A percentile compares a stretch with the other conserved stretches of the same genome.
Conservation (phyloP, 768 basidiomycete genomes). For the Hypsizygus marmoreus region DNA sequence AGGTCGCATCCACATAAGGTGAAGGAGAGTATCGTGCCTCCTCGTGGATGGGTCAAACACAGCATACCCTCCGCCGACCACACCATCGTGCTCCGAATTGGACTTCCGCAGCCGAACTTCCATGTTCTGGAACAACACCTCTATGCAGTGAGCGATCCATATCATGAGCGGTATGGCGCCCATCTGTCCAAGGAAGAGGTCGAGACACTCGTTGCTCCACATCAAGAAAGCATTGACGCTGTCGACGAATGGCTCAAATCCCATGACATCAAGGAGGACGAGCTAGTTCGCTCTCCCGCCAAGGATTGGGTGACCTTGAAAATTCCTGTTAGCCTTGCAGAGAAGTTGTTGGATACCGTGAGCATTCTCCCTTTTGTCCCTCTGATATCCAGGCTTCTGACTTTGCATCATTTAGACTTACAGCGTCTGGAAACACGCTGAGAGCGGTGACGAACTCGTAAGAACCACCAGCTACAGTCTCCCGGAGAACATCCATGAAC, state of each 20-base stretch:
- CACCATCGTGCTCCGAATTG: slow-evolving; percentile 54
- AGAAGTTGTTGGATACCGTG: slow-evolving; percentile 69
- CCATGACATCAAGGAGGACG: slow-evolving; percentile 50
- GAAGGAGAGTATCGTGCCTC: slow-evolving; percentile 24
- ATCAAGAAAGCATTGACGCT: slow-evolving; percentile 44
- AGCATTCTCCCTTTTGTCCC: slow-evolving; percentile 19
- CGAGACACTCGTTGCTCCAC: slow-evolving; percentile 59
- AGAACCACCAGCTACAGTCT: slow-evolving; percentile 69
- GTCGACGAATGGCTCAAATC: slow-evolving; percentile 63
- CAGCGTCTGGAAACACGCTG: slow-evolving; percentile 50
- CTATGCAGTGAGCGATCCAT: slow-evolving; percentile 55
- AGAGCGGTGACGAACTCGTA: slow-evolving; percentile 51
- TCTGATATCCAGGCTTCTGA: slow-evolving; percentile 20
- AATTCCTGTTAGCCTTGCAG: slow-evolving; percentile 57
- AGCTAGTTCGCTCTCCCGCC: slow-evolving; percentile 55
- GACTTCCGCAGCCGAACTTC: slow-evolving; percentile 54
- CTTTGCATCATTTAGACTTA: slow-evolving; percentile 44
- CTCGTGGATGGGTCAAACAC: slow-evolving; percentile 46
- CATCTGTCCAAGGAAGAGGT: slow-evolving; percentile 65
- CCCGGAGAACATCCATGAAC: slow-evolving; percentile 54
- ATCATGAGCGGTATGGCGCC: slow-evolving; percentile 50
- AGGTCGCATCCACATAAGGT: neutral
- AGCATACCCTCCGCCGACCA: slow-evolving; percentile 44
- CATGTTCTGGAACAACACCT: slow-evolving; percentile 47
- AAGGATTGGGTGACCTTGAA: slow-evolving; percentile 65